phyloP scores from a whole-genome alignment of 225 moss, liverwort and hornwort genomes.

The Asterella californica region DNA sequence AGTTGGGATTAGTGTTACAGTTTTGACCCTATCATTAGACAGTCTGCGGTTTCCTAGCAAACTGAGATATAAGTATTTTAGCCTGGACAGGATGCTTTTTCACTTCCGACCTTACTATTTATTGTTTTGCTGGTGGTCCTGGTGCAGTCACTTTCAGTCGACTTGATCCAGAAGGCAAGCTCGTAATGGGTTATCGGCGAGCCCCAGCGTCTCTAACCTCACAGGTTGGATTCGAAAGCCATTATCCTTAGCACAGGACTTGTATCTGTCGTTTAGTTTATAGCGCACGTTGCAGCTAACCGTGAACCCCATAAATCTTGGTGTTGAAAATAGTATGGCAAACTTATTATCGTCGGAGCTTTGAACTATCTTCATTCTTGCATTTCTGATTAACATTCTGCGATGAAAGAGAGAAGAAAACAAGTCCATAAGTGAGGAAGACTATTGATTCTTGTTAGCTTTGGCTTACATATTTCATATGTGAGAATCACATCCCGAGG shows the following conservation, averaged over 20 bases:
- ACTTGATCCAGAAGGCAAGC: slow-evolving; percentile 88
- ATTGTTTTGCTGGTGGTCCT: not conserved
- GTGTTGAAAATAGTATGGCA: not conserved
- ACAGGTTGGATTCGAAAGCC: slow-evolving; percentile 47
- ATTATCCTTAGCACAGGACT: not conserved
- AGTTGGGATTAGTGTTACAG: not conserved
- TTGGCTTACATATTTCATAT: not conserved
- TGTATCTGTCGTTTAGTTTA: not conserved
- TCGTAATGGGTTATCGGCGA: slow-evolving; percentile 87
- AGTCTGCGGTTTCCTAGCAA: not conserved
- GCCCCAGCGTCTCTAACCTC: slow-evolving; percentile 63
- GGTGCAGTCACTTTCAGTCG: slow-evolving; percentile 90
- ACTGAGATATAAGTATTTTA: not conserved
- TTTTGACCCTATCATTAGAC: not conserved
- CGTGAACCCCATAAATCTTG: not conserved
- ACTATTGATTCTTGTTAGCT: not conserved
- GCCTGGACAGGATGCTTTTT: not conserved
- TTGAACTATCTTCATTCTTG: not conserved
- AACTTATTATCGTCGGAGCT: not conserved
- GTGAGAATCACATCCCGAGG: not conserved
- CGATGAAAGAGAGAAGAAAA: not conserved
- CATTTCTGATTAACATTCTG: not conserved
- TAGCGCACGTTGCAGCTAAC: not conserved
- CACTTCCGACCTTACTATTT: not conserved
- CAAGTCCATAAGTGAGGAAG: not conserved